A percentile compares a stretch with the other conserved stretches of the same genome.
Evolutionary conservation across 2,329 filamentous ascomycete species (phyloP).

Genomic region (Exophiala calicioides): DNA sequence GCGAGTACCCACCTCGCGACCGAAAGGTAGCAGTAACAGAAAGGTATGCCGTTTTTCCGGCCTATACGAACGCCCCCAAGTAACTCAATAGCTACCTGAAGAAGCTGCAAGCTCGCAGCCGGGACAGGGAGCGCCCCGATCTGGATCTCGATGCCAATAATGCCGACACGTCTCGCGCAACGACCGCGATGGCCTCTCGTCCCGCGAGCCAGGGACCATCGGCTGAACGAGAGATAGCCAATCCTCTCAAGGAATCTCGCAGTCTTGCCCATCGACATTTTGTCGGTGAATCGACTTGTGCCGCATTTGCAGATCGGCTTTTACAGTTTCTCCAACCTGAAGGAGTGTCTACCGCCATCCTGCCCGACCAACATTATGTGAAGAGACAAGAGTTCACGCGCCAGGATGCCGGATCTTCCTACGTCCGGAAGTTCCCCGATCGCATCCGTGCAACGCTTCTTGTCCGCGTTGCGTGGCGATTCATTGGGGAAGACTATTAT

Average conservation of each 20-base stretch:
- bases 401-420: background rate
- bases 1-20: background rate
- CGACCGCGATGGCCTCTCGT: background rate
- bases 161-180: background rate
- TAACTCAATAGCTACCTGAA: slow-evolving; percentile 1
- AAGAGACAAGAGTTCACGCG: slow-evolving; percentile 1
- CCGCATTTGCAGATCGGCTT: background rate
- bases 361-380: background rate
- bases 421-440: slow-evolving; percentile 17
- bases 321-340: slow-evolving; percentile 1
- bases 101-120: background rate
- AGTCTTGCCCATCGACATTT: background rate
- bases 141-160: background rate
- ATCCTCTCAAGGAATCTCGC: background rate
- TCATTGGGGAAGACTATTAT: slow-evolving; percentile 27
- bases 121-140: background rate
- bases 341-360: background rate
- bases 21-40: background rate
- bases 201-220: background rate
- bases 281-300: background rate
- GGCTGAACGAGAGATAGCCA: background rate
- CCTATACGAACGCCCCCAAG: background rate
- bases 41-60: background rate
- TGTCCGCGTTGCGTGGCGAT: slow-evolving; percentile 26
- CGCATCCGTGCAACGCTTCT: slow-evolving; percentile 25